Conservation (phyloP, 1,284 basidiomycete species). For the Sporisorium iseilematis-ciliati region DNA sequence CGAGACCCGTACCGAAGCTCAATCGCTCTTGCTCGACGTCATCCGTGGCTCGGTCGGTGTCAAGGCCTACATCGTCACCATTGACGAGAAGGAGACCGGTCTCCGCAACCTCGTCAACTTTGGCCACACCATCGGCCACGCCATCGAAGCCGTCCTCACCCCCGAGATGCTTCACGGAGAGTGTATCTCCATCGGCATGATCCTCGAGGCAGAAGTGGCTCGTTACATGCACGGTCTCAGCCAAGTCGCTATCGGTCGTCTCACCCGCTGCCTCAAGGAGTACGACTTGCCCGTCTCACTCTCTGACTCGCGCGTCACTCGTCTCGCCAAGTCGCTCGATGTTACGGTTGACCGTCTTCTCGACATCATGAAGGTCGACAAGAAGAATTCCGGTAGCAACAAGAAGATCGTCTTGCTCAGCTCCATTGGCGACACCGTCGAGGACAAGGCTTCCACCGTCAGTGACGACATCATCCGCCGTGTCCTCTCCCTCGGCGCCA, state of each 20-base stretch:
- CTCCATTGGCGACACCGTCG: conserved; percentile 89
- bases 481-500: conserved; percentile 76
- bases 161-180: conserved; percentile 69
- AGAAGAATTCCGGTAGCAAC: conserved; percentile 89
- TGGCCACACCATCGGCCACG: conserved; percentile 69
- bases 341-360: conserved; percentile 86
- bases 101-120: conserved; percentile 70
- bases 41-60: conserved; percentile 69
- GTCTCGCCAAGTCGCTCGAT: conserved; percentile 78
- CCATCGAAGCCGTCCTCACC: conserved; percentile 69
- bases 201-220: conserved; percentile 68
- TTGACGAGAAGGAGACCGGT: conserved; percentile 69
- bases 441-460: conserved; percentile 90
- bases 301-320: conserved; percentile 66
- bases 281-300: conserved; percentile 67
- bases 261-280: conserved; percentile 62
- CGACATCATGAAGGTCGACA: conserved; percentile 93
- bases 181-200: conserved; percentile 69
- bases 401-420: conserved; percentile 95
- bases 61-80: conserved; percentile 69
- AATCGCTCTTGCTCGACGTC: conserved; percentile 68
- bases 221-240: conserved; percentile 63
- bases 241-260: conserved; percentile 65
- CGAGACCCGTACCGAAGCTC: conserved; percentile 60
- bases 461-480: conserved; percentile 68